Base-by-base conservation (phyloP, 805 yeast species). In the Starmera quercuum region DNA sequence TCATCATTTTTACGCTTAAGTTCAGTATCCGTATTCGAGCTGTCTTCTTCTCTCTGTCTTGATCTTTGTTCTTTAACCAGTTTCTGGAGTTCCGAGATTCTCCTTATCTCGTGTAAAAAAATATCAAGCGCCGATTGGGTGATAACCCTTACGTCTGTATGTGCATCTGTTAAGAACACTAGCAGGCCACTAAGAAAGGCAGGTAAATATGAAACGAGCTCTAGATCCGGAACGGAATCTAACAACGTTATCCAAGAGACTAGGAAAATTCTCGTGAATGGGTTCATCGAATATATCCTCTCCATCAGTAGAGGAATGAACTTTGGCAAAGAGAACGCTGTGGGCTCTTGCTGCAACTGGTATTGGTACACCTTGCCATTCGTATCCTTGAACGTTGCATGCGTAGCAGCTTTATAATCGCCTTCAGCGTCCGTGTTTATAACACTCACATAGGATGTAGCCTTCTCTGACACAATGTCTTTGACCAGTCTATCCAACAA, bases 211-310 rank as follows among this genome's bases (percentile, higher is more conserved):
- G 94, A 73, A 14, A 92, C 76, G 37, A 92, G 63, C 47, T 90
- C 96, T 34, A 90, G 64, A 34, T 90, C 94, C 0, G 98, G 97
- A 7, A 88, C 85, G 9, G 92, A 86, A 56, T 90, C 92, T 31
- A 92, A 65, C n/a, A 92, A 71, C 42, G 86, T 82, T 31, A 92
- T 69, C 98, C 98, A 92, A 33, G 94, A 84, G 10, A 92, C 90
- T 36, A 92, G 63, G 49, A 92, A 92, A 62, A 86, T 81, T 44
- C 96, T 71, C 0, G 97, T 87, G 50, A 83, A 84, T 2, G 97
- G 96, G 47, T 92, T 94, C 21, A 85, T 81, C 1, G 92, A 88
- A 50, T 85, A 85, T 60, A 92, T 85, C 43, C 97, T 67, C 54
- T 92, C 98, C 41, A 83, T 76, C 29, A 92, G 60, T n/a, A 94